Evolutionary conservation across 225 moss, liverwort and hornwort genomes (phyloP), one percentile per base, ranked within the genome.

Genomic region (Climacium dendroides): DNA sequence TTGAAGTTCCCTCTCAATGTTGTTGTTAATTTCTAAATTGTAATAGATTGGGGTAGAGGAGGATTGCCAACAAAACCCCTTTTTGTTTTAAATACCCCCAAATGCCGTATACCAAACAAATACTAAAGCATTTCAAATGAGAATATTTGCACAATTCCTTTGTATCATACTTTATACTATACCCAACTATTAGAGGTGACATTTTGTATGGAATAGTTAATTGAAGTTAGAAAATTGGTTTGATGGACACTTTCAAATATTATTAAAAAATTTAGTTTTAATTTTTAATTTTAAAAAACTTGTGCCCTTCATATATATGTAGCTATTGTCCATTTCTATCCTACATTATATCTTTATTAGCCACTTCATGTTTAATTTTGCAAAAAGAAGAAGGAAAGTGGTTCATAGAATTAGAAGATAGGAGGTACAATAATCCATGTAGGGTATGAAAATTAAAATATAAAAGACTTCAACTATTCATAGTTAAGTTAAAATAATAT

Each of bases 141-240:
- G 0, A 22, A 9, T 4, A 3, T 60, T 3, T 6, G 0, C 5
- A 0, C 0, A 28, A 1, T 1, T 32, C 11, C 17, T 2, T 16
- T 9, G 4, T 63, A 32, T 7, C 1, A 30, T 32, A 61, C 5
- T 10, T 1, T 1, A 26, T 26, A 25, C 2, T 5, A 1, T 13
- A 11, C 7, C 7, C 8, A 2, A 11, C 63, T 63, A 32, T 63
- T 9, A 32, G 5, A 1, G 32, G 16, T 5, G 5, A 9, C 9
- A 32, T 63, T 59, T 63, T 9, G 9, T 17, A 1, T 0, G 10
- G 3, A 17, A 32, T 17, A 32, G 9, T 9, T 35, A 35, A 64
- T 34, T 19, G 4, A 64, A 64, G 5, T 28, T 60, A 5, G 6
- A 1, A 60, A 60, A 60, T 60, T 28, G 15, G 5, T 9, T 63